Percentiles rank a stretch among this genome's conserved stretches.
These are phyloP conservation scores for Epichloe glyceriae DNA, from an alignment of 2,329 filamentous ascomycete genomes.

Conservation along the genomic window DNA sequence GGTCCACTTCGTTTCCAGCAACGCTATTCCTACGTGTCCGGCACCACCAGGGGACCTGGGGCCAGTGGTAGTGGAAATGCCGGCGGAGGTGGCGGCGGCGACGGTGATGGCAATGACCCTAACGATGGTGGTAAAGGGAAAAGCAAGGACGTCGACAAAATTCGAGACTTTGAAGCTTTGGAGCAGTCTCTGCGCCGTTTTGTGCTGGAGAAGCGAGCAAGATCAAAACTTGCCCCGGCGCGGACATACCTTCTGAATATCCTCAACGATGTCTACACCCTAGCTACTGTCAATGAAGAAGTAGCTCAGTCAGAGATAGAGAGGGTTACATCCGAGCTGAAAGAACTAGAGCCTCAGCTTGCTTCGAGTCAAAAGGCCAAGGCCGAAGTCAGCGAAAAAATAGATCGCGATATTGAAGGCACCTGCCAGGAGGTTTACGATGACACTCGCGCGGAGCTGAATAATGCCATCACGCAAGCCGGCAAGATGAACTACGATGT, in stretches of 20 bases:
- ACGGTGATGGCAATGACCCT: constrained; percentile 39
- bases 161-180: constrained; percentile 77
- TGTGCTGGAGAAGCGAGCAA: constrained; percentile 86
- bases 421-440: constrained; percentile 79
- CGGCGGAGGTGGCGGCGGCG: constrained; percentile 38
- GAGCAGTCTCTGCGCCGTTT: constrained; percentile 85
- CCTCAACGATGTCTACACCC: constrained; percentile 68
- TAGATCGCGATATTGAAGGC: constrained; percentile 71
- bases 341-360: constrained; percentile 71
- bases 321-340: constrained; percentile 66
- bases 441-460: constrained; percentile 64
- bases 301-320: constrained; percentile 77
- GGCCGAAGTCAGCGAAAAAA: constrained; percentile 64
- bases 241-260: constrained; percentile 94
- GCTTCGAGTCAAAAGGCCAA: constrained; percentile 74
- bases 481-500: constrained; percentile 71
- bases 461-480: constrained; percentile 60
- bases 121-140: constrained; percentile 54
- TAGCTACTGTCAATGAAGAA: constrained; percentile 78
- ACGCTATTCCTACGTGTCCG: constrained; percentile 69
- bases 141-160: constrained; percentile 77
- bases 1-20: constrained; percentile 96
- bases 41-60: constrained; percentile 40
- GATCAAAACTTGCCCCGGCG: constrained; percentile 89
- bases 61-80: constrained; percentile 40